Evolutionary conservation across 73 alveolate species (phyloP).

Genomic region (Paraurostyla sp.): DNA sequence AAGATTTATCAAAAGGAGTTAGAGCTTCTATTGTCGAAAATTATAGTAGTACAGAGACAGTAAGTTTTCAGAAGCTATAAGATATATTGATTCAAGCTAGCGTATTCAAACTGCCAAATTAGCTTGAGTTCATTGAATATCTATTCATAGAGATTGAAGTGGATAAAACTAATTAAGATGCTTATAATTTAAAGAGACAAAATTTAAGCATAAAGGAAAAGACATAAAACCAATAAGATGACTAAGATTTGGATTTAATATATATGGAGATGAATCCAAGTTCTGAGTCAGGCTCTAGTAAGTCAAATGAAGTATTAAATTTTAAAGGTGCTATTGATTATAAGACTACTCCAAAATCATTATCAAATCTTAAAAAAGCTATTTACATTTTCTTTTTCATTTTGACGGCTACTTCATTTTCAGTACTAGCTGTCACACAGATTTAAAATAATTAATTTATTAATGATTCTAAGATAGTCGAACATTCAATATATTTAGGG

Average conservation of each 20-base stretch:
- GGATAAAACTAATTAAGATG: no score
- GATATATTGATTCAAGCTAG: not conserved
- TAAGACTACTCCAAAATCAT: slow-evolving; percentile 15
- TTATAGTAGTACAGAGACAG: not conserved
- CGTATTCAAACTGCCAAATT: no score
- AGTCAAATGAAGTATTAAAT: not conserved
- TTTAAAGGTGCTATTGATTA: slow-evolving; percentile 37
- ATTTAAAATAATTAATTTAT: slow-evolving; percentile 10
- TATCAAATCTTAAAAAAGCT: slow-evolving; percentile 44
- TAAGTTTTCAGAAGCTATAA: not conserved
- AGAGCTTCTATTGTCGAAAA: not conserved
- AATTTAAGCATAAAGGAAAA: not conserved
- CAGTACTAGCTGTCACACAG: slow-evolving; percentile 46
- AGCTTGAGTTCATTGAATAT: no score
- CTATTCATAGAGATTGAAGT: no score
- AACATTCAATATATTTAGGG: not conserved
- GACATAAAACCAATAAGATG: not conserved
- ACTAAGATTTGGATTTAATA: not conserved
- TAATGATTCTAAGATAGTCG: slow-evolving; percentile 8
- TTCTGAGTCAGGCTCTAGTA: slow-evolving; percentile 43
- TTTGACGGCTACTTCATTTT: slow-evolving; percentile 45
- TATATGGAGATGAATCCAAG: not conserved
- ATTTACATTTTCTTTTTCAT: slow-evolving; percentile 18
- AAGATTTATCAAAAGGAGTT: slow-evolving; percentile 12
- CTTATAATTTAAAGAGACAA: no score